Percentiles rank a stretch among this genome's conserved stretches.
These are phyloP conservation scores for Cladophialophora psammophila DNA, from an alignment of 2,329 filamentous ascomycete genomes.

Conservation along the genomic window DNA sequence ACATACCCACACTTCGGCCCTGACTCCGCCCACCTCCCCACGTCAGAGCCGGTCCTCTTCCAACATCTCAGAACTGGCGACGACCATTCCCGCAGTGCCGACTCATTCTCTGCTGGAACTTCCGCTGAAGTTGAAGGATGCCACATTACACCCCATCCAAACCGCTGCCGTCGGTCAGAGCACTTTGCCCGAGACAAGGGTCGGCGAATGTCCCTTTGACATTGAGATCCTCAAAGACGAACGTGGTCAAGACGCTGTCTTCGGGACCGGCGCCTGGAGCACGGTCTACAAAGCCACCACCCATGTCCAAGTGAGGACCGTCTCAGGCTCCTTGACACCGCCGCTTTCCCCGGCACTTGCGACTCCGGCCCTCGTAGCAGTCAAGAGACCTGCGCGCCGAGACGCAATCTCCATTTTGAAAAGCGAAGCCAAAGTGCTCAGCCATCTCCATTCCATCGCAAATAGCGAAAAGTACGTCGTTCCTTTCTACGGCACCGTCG, in stretches of 20 bases:
- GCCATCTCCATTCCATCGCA: constrained; percentile 47
- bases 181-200: constrained; percentile 4
- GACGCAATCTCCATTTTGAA: constrained; percentile 52
- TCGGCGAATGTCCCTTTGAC: constrained; percentile 36
- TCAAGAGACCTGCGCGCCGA: constrained; percentile 53
- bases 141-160: constrained; percentile 25
- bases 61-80: constrained; percentile 22
- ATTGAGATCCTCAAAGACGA: constrained; percentile 36
- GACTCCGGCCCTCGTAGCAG: constrained; percentile 48
- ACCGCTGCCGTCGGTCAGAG: constrained; percentile 13
- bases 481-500: constrained; percentile 55
- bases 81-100: neutral
- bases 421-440: constrained; percentile 53
- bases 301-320: constrained; percentile 9
- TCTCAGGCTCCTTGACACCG: constrained; percentile 44
- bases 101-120: neutral
- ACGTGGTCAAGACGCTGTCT: constrained; percentile 46
- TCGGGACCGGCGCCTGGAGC: constrained; percentile 57
- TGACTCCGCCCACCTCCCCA: constrained; percentile 39
- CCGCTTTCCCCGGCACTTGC: constrained; percentile 41
- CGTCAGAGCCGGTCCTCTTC: constrained; percentile 22
- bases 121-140: neutral
- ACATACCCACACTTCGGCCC: constrained; percentile 16
- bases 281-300: constrained; percentile 52
- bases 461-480: constrained; percentile 50